These are phyloP conservation scores for Euphorbia pulcherrima DNA, from an alignment of 345 rosid species.

Conservation along the genomic window DNA sequence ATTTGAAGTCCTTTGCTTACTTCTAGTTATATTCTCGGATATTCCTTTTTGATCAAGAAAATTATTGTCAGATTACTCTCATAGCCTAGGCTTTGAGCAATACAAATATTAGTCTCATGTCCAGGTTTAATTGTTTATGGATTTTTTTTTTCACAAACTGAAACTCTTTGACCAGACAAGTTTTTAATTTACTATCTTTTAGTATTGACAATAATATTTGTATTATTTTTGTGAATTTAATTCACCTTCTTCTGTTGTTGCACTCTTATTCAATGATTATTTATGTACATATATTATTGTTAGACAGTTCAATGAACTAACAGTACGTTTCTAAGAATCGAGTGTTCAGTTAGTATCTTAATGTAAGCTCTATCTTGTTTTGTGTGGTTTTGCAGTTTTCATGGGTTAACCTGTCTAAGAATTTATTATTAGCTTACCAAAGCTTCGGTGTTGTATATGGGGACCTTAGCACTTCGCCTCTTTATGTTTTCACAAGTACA, in stretches of 20 bases:
- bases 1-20: not conserved
- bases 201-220: not conserved
- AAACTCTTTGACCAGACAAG: not conserved
- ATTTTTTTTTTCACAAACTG: not conserved
- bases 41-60: not conserved
- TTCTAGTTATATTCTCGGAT: not conserved
- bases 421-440: slow-evolving; percentile 76
- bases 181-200: not conserved
- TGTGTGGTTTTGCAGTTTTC: slow-evolving; percentile 51
- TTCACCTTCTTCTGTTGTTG: not conserved
- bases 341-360: not conserved
- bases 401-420: slow-evolving; percentile 58
- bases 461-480: slow-evolving; percentile 83
- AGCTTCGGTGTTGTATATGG: slow-evolving; percentile 92
- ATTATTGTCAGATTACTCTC: not conserved
- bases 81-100: not conserved
- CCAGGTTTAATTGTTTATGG: not conserved
- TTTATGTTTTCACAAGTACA: slow-evolving; percentile 60
- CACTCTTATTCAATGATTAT: not conserved
- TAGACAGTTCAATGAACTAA: not conserved
- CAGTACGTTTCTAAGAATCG: not conserved
- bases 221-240: not conserved
- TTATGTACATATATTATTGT: not conserved
- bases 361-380: slow-evolving; percentile 11
- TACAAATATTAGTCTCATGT: not conserved